Base-by-base conservation (phyloP, 2,329 filamentous ascomycete species). In the Myriangium duriaei region DNA sequence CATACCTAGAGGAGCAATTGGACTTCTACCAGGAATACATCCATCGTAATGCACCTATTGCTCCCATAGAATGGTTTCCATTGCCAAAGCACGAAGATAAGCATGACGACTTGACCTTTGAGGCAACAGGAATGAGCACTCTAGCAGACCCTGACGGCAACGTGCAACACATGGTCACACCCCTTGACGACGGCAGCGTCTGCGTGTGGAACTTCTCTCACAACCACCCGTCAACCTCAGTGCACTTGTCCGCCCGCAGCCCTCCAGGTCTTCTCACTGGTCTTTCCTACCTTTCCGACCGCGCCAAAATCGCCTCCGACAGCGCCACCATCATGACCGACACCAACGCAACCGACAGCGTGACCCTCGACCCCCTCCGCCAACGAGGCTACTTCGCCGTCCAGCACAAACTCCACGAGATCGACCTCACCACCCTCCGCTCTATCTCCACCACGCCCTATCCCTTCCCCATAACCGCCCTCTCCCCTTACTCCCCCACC, bases 1-100 rank as follows among this genome's bases (percentile, higher is more conserved):
- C 74, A 0, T 85, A 80, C 45, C 72, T 76, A 0, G 63, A 60
- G 4, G 86, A 95, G 59, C 66, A 65, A 29, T 68, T 87, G 13
- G 76, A 81, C 34, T 95, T 85, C 80, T 94, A 93, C 56, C 72
- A 81, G 39, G 87, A 95, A 57, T 94, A 86, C 52, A 79, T 92
- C 45, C 83, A 87, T 37, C 72, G 87, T 21, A 71, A 87, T 58
- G 85, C 76, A 1, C 76, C 79, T 0, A 68, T 85, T n/a, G 69
- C 69, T 11, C 65, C 85, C 37, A 79, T 33, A 7, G 32, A 72
- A 49, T 95, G 87, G 87, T 66, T 92, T 30, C 71, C 86, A 52
- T 68, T 73, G 39, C 76, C 79, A 18, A 48, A 51, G 17, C 42
- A 51, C 14, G 36, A 64, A 57, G 32, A 64, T 4, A 46, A 47